These are phyloP conservation scores for Plasmodium berghei DNA, from an alignment of 169 alveolate species.

Conservation along the genomic window DNA sequence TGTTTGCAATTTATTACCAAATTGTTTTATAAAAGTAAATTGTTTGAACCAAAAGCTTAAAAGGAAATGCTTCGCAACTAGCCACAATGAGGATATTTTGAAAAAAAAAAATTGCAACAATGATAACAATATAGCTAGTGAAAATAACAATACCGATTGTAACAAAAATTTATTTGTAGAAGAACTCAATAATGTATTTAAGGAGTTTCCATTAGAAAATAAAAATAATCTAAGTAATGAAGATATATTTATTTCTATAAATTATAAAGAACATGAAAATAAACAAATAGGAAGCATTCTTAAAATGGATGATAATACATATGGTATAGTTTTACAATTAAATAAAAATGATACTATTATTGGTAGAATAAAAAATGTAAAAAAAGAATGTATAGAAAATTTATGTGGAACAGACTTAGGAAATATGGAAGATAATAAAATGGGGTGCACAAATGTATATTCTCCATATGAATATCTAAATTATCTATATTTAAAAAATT, in stretches of 20 bases:
- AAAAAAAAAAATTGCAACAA: not conserved
- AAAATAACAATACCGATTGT: not conserved
- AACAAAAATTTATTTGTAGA: slow-evolving; percentile 22
- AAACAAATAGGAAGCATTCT: slow-evolving; percentile 33
- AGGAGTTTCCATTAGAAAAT: slow-evolving; percentile 20
- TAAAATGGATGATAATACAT: slow-evolving; percentile 16
- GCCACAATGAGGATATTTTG: not conserved
- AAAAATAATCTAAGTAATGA: slow-evolving; percentile 7
- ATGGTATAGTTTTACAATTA: slow-evolving; percentile 54
- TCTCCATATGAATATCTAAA: slow-evolving; percentile 55
- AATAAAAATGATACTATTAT: slow-evolving; percentile 22
- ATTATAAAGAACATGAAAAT: not conserved
- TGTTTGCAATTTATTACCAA: not conserved
- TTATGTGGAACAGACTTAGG: not conserved
- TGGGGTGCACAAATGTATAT: slow-evolving; percentile 9
- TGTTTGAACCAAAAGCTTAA: not conserved
- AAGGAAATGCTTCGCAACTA: not conserved
- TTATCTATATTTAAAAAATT: slow-evolving; percentile 1
- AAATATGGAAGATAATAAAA: not conserved
- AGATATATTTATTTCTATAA: slow-evolving; percentile 25
- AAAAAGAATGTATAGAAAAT: not conserved
- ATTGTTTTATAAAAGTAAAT: not conserved
- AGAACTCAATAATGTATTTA: slow-evolving; percentile 41
- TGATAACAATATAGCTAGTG: too few species aligned
- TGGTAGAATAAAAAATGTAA: slow-evolving; percentile 21